These are phyloP conservation scores for Kondoa subrosea DNA, from an alignment of 768 basidiomycete genomes.

Conservation along the genomic window DNA sequence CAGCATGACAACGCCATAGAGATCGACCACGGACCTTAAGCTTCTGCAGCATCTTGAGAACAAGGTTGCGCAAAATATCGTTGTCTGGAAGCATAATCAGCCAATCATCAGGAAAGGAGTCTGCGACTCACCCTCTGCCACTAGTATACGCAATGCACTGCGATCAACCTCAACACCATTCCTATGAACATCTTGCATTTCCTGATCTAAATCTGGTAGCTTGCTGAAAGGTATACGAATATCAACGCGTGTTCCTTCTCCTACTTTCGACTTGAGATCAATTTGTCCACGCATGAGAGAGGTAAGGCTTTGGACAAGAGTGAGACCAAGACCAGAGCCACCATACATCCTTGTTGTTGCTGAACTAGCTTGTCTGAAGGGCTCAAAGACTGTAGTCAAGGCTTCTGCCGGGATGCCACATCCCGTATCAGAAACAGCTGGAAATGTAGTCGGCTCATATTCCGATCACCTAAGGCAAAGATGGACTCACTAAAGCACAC, in stretches of 20 bases:
- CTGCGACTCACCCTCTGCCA: neutral
- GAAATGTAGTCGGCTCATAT: constrained; percentile 14
- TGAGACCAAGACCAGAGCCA: too few relatives aligned
- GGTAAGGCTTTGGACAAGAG: too few relatives aligned
- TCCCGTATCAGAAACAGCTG: constrained; percentile 10
- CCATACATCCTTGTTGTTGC: neutral
- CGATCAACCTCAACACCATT: neutral
- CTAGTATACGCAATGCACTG: constrained; percentile 4
- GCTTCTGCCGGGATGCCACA: constrained; percentile 18
- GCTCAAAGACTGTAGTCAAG: neutral
- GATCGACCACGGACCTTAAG: neutral
- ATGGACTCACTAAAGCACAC: constrained; percentile 18
- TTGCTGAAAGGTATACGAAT: neutral
- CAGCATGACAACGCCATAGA: neutral
- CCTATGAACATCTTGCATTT: neutral
- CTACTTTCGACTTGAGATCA: too few relatives aligned
- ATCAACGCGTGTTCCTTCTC: too few relatives aligned
- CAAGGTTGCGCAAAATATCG: neutral
- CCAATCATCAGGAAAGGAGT: neutral
- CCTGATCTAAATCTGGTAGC: neutral
- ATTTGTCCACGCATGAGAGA: too few relatives aligned
- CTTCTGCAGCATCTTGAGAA: neutral
- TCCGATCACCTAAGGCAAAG: constrained; percentile 20
- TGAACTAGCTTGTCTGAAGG: neutral
- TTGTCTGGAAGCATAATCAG: neutral